A percentile compares a stretch with the other conserved stretches of the same genome.
Evolutionary conservation across 768 basidiomycete species (phyloP).

Genomic region (Lactifluus volemus): DNA sequence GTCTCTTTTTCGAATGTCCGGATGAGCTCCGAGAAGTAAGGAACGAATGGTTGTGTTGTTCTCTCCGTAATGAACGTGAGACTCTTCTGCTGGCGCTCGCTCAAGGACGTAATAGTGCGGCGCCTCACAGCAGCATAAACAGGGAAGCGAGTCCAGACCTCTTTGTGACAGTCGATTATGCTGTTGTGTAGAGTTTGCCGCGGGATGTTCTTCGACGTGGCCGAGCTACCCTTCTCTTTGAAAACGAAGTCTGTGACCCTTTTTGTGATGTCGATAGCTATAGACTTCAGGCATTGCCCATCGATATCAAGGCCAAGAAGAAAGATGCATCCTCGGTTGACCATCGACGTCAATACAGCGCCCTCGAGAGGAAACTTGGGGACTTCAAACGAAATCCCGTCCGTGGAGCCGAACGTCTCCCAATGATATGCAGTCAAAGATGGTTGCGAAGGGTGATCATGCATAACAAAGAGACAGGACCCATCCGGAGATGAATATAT

Average conservation of each 20-base stretch:
- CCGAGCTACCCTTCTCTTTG: no score
- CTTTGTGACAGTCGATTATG: no score
- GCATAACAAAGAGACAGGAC: conserved; percentile 38
- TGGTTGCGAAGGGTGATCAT: conserved; percentile 2
- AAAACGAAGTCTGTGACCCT: conserved; percentile 39
- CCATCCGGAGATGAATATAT: conserved; percentile 45
- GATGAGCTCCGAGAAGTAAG: conserved; percentile 25
- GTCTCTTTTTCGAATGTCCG: neutral
- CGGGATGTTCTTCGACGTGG: neutral
- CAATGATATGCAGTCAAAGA: neutral
- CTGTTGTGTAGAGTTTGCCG: no score
- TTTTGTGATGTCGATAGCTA: conserved; percentile 43
- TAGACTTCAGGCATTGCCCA: conserved; percentile 31
- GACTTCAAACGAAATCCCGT: conserved; percentile 24
- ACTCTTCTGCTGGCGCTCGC: no score
- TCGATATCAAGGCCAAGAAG: conserved; percentile 33
- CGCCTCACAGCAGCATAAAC: no score
- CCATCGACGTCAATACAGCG: conserved; percentile 37
- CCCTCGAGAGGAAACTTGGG: conserved; percentile 21
- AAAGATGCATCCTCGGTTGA: conserved; percentile 24
- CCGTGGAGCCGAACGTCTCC: no score
- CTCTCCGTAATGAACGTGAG: no score
- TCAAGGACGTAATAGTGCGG: no score
- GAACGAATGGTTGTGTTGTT: no score
- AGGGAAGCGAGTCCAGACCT: no score